Evolutionary conservation across 495 filamentous ascomycete species (phyloP), one percentile per base, ranked within the genome.

Genomic region (Aspergillus nidulans): DNA sequence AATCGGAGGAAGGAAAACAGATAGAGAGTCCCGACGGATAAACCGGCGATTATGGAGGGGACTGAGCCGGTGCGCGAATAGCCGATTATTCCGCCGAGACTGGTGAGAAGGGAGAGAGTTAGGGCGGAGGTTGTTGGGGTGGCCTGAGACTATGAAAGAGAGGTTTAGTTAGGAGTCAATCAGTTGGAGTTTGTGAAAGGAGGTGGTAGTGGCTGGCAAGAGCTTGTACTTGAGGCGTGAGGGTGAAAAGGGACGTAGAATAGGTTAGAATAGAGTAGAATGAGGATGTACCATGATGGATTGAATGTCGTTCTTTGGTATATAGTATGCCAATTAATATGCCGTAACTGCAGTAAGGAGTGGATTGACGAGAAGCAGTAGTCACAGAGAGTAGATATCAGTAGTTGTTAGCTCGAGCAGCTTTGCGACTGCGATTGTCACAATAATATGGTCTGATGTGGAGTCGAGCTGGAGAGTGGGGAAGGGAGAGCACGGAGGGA

Each of bases 21-120:
- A 63, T 77, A 77, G 20, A 77, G 59, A 76, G 72, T 70, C 46
- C 94, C 94, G 61, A 98, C 90, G 24, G 84, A 84, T 52, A 87
- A 64, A 26, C 94, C 94, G 19, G 94, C 94, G 1, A 79, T 81
- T 57, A 97, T 75, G 15, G 91, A 95, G 36, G 92, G 92, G 55
- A 92, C 67, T 21, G 91, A 96, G 53, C 89, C 85, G 0, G 91
- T 94, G 64, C 85, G 85, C 28, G 78, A 74, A 70, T 87, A 98
- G 64, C 94, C 94, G 61, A 88, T 87, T 49, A 85, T 84, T 55
- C 94, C 94, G 59, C 94, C 94, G 40, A 86, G 76, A 46, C 90
- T 90, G 56, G 91, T 96, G 25, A 98, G 78, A 61, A 82, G 77
- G 49, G 86, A 88, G 69, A 98, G 86, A 61, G 87, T 61, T 69